Evolutionary conservation across 1,284 basidiomycete species (phyloP), one percentile per base, ranked within the genome.

Genomic region (Testicularia cyperi): DNA sequence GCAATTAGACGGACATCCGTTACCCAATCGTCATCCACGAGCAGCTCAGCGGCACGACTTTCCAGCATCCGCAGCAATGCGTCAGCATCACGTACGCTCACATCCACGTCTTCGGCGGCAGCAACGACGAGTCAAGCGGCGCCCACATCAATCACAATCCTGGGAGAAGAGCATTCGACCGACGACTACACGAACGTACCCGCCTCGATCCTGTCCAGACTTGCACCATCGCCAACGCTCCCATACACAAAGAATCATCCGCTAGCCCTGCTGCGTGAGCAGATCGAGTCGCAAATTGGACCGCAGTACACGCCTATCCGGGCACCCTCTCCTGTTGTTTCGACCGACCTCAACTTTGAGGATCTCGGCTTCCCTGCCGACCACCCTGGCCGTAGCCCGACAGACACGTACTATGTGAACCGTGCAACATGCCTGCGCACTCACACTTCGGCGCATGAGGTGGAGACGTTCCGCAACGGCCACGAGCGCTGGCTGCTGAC

Each of bases 401-500:
- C 89, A 20, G 95, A 99, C 80, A 90, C 88, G 67, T 99, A 99
- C 81, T 99, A 98, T 78, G 80, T 97, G 68, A 98, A 98, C 80
- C 83, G 83, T 63, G 80, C 84, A 64, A 82, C 87, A 62, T 92
- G 98, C 86, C 84, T 99, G 37, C 86, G 95, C 32, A 98, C 95
- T 0, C 95, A 99, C 77, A 97, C 95, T 0, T 92, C 88, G 16
- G 91, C 95, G 2, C 95, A 99, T 78, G 94, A 99, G 80, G 88
- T 98, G 25, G 90, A 94, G 61, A 85, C 87, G 6, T 98, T 96
- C 78, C 79, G 82, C 30, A 79, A 81, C 26, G 89, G 89, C 5
- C 80, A 87, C 65, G 84, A 87, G 26, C 82, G 82, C 41, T 98
- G 92, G 89, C 81, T 98, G 24, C 82, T 98, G 37, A 89, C 92